A percentile compares a stretch with the other conserved stretches of the same genome.
Evolutionary conservation across 768 basidiomycete genomes (phyloP).

Genomic region (Mycena venus): DNA sequence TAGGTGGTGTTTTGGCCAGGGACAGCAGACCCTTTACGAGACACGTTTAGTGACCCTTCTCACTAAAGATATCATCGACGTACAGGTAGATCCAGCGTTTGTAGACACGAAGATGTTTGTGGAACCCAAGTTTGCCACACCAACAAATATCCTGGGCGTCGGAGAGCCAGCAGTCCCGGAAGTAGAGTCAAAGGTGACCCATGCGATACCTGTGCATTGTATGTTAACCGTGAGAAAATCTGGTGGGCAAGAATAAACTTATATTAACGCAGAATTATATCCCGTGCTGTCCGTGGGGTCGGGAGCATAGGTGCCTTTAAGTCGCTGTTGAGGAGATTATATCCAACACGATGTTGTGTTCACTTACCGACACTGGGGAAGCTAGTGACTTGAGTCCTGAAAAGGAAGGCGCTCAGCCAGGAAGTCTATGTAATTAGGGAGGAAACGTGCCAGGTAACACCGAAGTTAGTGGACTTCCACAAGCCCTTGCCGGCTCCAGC

Average conservation of each 20-base stretch:
- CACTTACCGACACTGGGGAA: constrained; percentile 69
- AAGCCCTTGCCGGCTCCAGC: constrained; percentile 75
- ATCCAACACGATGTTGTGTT: background rate
- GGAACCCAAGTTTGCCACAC: constrained; percentile 69
- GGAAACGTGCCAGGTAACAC: constrained; percentile 56
- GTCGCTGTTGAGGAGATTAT: background rate
- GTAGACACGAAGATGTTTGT: constrained; percentile 69
- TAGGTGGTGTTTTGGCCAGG: constrained; percentile 69
- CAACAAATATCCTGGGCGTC: constrained; percentile 77
- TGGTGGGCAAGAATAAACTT: constrained; percentile 36
- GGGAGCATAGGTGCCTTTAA: constrained; percentile 63
- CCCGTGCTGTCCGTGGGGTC: constrained; percentile 65
- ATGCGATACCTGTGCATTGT: constrained; percentile 58
- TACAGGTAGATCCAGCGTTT: constrained; percentile 71
- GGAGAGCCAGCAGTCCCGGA: constrained; percentile 66
- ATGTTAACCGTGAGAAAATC: background rate
- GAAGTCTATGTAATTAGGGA: background rate
- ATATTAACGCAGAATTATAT: constrained; percentile 56
- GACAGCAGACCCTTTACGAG: constrained; percentile 63
- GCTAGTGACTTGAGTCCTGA: constrained; percentile 63
- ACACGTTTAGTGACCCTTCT: background rate
- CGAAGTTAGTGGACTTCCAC: constrained; percentile 75
- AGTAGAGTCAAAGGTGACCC: constrained; percentile 74
- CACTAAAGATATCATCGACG: constrained; percentile 22
- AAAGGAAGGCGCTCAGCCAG: background rate